Conservation (phyloP, 148 eudicot species). For the Vaccinium macrocarpon region DNA sequence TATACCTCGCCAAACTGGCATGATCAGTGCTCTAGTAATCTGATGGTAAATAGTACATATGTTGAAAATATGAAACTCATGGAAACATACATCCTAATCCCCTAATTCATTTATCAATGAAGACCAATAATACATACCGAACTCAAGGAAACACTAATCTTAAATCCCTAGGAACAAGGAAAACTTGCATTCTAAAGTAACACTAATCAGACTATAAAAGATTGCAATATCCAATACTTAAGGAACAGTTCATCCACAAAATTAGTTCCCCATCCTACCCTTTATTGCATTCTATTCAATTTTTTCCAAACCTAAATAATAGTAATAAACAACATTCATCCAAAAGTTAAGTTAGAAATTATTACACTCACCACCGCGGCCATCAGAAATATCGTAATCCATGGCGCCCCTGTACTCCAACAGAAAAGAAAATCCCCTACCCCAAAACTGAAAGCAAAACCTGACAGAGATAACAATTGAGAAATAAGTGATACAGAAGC, state of each 20-base stretch:
- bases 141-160: not conserved
- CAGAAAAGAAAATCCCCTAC: not conserved
- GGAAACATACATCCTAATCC: not conserved
- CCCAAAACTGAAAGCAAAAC: not conserved
- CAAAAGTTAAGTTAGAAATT: not conserved
- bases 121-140: not conserved
- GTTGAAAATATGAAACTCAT: not conserved
- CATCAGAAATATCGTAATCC: conserved; percentile 52
- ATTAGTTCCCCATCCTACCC: not conserved
- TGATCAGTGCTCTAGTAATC: not conserved
- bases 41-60: not conserved
- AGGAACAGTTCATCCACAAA: not conserved
- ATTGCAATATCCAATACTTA: not conserved
- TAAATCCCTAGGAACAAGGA: not conserved
- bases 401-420: conserved; percentile 23
- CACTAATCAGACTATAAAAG: not conserved
- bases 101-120: not conserved
- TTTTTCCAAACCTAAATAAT: not conserved
- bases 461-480: conserved; percentile 4
- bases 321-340: not conserved
- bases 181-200: not conserved
- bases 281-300: not conserved
- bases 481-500: not conserved
- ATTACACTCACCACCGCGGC: conserved; percentile 49
- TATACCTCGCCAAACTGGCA: not conserved